Evolutionary conservation across 2,329 filamentous ascomycete genomes (phyloP), one percentile per base, ranked within the genome.

Genomic region (Fusarium acutatum): DNA sequence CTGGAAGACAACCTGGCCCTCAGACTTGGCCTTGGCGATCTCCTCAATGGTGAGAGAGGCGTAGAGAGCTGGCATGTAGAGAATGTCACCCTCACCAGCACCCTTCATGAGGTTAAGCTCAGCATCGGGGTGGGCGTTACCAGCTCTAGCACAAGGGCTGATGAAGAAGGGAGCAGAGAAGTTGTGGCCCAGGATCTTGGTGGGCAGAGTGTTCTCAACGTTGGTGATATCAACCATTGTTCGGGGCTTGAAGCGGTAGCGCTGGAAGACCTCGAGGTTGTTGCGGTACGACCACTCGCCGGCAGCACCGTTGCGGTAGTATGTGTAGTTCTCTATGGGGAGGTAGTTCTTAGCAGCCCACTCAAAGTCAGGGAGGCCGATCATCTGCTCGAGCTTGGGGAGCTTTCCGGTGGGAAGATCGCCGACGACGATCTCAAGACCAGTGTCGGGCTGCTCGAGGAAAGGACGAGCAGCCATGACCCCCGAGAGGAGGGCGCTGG

Each of bases 261-360:
- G 84, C 68, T 83, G 80, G 79, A 83, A 89, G 34, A 85, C 83
- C 79, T 90, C 88, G 11, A 89, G 82, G 79, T 89, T 89, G 79
- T 88, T 88, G 54, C 87, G 83, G 79, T 88, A 89, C 3, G 83
- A 84, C 84, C 85, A 89, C 79, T 89, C 88, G 67, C 87, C 88
- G 7, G 83, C 87, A 8, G 87, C 87, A 26, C 87, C 87, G 71
- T 87, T 88, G 66, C 86, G 85, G 80, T 89, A 89, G 79, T 88
- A 89, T n/a, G 87, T 87, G 79, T 87, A 89, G 75, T 86, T 84
- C 28, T 79, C 75, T 18, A 73, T 67, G 64, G 86, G 84, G 74
- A 89, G 82, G 72, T 84, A 84, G 58, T 84, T 83, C 61, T 86
- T 81, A 28, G 87, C 87, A 7, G 85, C 85, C 79, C 82, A 88